These are phyloP conservation scores for Lactarius hengduanensis DNA, from an alignment of 768 basidiomycete species.

Conservation along the genomic window DNA sequence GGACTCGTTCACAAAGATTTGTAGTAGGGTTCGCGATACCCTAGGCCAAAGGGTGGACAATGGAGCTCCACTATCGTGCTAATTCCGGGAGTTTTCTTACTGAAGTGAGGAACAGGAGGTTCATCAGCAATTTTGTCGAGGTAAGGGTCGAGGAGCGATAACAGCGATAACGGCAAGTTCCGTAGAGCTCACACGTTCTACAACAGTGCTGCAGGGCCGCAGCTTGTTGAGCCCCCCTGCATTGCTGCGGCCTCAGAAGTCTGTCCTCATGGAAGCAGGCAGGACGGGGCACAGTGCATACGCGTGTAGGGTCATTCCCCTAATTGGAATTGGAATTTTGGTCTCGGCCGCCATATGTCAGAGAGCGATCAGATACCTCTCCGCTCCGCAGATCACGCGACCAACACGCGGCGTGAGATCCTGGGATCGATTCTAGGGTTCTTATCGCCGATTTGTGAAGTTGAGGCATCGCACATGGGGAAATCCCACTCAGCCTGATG, in stretches of 20 bases:
- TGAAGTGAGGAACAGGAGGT: background rate
- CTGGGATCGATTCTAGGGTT: background rate
- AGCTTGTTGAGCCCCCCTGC: background rate
- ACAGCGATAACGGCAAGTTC: background rate
- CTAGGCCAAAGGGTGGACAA: background rate
- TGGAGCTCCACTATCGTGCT: background rate
- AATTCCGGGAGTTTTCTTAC: background rate
- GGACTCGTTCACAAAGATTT: background rate
- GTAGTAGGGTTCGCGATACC: background rate
- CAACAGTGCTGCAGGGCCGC: background rate
- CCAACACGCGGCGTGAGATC: background rate
- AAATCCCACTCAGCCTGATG: background rate
- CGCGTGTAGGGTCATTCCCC: too few species aligned
- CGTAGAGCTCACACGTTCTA: background rate
- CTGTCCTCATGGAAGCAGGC: constrained; percentile 7
- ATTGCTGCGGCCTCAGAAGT: background rate
- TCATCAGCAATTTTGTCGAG: background rate
- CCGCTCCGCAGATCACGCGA: background rate
- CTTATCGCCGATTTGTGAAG: background rate
- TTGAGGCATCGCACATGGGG: background rate
- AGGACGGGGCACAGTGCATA: background rate
- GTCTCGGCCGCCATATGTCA: background rate
- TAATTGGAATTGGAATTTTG: background rate
- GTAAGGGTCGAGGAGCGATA: background rate
- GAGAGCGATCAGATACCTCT: constrained; percentile 1